A percentile compares a stretch with the other conserved stretches of the same genome.
phyloP scores from a whole-genome alignment of 257 asterid genomes.

The Przewalskia tangutica region DNA sequence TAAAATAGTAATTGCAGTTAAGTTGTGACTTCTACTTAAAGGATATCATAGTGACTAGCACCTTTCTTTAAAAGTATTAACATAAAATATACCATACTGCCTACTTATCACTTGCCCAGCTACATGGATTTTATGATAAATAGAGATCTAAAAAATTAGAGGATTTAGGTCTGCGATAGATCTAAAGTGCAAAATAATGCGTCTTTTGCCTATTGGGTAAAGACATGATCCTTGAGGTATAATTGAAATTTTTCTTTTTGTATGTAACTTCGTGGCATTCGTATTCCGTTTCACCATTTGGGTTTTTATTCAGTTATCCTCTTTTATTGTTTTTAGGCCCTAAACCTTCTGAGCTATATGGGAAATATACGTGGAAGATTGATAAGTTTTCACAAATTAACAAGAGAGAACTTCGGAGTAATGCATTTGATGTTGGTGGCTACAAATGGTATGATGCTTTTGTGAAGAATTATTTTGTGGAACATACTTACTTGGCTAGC shows the following conservation, averaged over 20 bases:
- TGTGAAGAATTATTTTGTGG: background rate
- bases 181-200: background rate
- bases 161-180: background rate
- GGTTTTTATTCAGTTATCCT: background rate
- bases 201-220: background rate
- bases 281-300: background rate
- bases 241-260: background rate
- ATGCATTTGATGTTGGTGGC: conserved; percentile 39
- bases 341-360: conserved; percentile 34
- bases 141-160: background rate
- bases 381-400: conserved; percentile 40
- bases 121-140: background rate
- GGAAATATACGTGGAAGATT: conserved; percentile 43
- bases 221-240: background rate
- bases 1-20: background rate
- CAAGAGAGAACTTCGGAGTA: conserved; percentile 46
- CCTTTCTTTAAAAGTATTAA: background rate
- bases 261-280: background rate
- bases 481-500: background rate
- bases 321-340: conserved; percentile 23
- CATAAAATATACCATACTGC: background rate
- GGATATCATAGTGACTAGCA: background rate
- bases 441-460: conserved; percentile 32
- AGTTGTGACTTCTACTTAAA: background rate
- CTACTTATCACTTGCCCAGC: background rate